These are phyloP conservation scores for Saturnispora gosingensis DNA, from an alignment of 805 yeast species.

Conservation along the genomic window DNA sequence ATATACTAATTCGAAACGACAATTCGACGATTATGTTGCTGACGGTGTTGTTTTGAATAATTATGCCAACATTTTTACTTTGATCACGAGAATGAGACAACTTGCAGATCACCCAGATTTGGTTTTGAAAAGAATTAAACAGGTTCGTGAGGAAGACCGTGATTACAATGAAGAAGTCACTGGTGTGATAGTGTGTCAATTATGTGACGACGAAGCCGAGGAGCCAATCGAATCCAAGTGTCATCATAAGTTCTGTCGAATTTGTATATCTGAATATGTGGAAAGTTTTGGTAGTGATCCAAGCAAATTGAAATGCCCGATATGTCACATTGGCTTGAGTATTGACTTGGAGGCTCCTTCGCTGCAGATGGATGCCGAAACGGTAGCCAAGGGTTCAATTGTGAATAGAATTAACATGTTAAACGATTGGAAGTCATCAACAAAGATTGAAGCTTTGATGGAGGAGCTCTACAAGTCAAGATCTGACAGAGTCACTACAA, in stretches of 20 bases:
- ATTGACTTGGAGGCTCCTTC: slow-evolving; percentile 88
- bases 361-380: slow-evolving; percentile 51
- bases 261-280: slow-evolving; percentile 84
- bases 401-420: slow-evolving; percentile 83
- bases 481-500: slow-evolving; percentile 80
- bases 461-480: slow-evolving; percentile 85
- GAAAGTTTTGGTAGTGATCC: slow-evolving; percentile 64
- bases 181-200: slow-evolving; percentile 69
- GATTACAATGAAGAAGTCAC: slow-evolving; percentile 22
- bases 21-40: slow-evolving; percentile 86
- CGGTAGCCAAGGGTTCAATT: slow-evolving; percentile 59
- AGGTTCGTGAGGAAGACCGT: slow-evolving; percentile 24
- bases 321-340: slow-evolving; percentile 87
- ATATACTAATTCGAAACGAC: slow-evolving; percentile 77
- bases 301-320: slow-evolving; percentile 74
- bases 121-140: slow-evolving; percentile 59
- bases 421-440: slow-evolving; percentile 87
- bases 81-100: slow-evolving; percentile 96
- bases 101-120: slow-evolving; percentile 97
- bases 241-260: slow-evolving; percentile 86
- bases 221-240: slow-evolving; percentile 94
- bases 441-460: slow-evolving; percentile 92
- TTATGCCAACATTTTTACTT: slow-evolving; percentile 92
- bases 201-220: slow-evolving; percentile 97
- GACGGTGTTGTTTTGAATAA: slow-evolving; percentile 95